Evolutionary conservation across 768 basidiomycete species (phyloP).

Genomic region (Thelephora aurantiotincta): DNA sequence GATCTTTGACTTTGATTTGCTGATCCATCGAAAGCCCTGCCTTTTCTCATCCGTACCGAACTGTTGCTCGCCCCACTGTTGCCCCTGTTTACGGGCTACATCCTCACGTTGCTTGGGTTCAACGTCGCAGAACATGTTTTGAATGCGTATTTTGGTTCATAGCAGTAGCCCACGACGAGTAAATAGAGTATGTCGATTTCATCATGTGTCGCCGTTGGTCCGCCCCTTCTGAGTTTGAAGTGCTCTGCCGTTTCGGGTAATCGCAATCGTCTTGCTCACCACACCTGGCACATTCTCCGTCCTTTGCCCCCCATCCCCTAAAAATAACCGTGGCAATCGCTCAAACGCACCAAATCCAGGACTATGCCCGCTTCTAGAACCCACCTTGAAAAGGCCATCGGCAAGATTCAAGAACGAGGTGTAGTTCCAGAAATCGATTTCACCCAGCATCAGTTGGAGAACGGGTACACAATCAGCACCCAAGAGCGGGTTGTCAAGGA

Average conservation of each 20-base stretch:
- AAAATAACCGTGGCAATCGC: conserved; percentile 4
- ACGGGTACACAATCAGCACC: conserved; percentile 83
- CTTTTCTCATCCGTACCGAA: conserved; percentile 84
- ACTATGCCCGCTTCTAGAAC: conserved; percentile 16
- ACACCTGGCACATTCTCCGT: not conserved
- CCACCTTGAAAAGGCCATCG: conserved; percentile 54
- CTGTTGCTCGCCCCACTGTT: conserved; percentile 83
- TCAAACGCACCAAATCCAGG: conserved; percentile 9
- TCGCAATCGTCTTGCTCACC: not conserved
- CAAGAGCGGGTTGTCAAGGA: conserved; percentile 95
- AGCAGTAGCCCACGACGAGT: not conserved
- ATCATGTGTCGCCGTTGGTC: not conserved
- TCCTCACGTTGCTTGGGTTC: conserved; percentile 80
- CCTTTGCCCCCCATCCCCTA: not conserved
- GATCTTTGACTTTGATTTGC: conserved; percentile 9
- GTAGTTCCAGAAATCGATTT: conserved; percentile 63
- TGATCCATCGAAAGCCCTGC: conserved; percentile 45
- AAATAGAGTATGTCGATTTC: not conserved
- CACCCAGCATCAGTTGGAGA: conserved; percentile 85
- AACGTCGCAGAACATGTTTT: conserved; percentile 82
- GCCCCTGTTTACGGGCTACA: conserved; percentile 75
- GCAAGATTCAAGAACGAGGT: conserved; percentile 37
- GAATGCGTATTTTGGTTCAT: conserved; percentile 59
- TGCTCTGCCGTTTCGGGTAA: not conserved
- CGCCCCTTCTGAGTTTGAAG: not conserved